Base-by-base conservation (phyloP, 2,329 filamentous ascomycete genomes). In the Colletotrichum acutatum region DNA sequence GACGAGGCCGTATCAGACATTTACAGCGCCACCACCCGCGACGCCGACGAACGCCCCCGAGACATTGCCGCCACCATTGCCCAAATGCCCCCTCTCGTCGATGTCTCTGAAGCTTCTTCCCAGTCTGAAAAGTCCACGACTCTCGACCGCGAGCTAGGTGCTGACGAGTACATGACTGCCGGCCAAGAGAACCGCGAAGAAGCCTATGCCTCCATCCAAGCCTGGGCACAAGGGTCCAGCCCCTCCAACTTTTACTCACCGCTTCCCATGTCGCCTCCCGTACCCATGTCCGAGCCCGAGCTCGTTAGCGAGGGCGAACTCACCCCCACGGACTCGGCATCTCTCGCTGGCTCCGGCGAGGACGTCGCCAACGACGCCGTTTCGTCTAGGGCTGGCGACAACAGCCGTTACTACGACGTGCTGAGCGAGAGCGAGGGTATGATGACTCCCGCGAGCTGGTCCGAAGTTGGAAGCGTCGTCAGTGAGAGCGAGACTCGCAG, bases 391-490 rank as follows among this genome's bases (percentile, higher is more conserved):
- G 82, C 80, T 2, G 83, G 79, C 9, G 83, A 83, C 34, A 83
- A 76, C 14, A 83, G 81, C 22, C 79, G 80, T 1, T 83, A 86
- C 56, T 88, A 84, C 66, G 90, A 91, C 73, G 86, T 91, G 19
- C 80, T 91, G 82, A 91, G 89, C 76, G 88, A 90, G 75, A 89
- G 88, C 76, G 88, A 88, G 37, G 89, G 89, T 34, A 87, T 91
- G 77, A 80, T 85, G 67, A 92, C 90, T 0, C 90, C 90, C 0
- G 86, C 86, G 1, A 91, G 88, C 79, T 92, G 90, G 90, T 90
- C 89, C 7, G 90, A 92, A 78, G 86, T 92, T 16, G 90, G 89
- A 72, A 92, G 90, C 74, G 86, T 90, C 14, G 82, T 91, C 30
- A 91, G 90, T 78, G 88, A 90, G 78, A 87, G 81, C 75, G 88